phyloP scores from a whole-genome alignment of 2,329 filamentous ascomycete species.

The Hortaea sp. region DNA sequence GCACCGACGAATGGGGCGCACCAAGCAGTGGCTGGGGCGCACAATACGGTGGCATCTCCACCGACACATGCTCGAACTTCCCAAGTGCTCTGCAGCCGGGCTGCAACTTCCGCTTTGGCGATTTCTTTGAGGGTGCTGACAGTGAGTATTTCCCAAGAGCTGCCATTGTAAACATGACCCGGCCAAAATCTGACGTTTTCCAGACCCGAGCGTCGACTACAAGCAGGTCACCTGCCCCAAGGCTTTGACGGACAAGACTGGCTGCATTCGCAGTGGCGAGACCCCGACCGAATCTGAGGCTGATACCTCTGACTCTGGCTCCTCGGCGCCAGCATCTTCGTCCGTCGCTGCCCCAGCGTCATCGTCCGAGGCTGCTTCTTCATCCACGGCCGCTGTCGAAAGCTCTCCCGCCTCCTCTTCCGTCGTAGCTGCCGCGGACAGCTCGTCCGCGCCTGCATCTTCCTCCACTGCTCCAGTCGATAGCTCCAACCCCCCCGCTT shows the following conservation, averaged over 20 bases:
- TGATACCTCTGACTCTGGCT: background rate
- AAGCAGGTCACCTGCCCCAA: slow-evolving; percentile 47
- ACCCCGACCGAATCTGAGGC: slow-evolving; percentile 7
- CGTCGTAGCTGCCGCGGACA: background rate
- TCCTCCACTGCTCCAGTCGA: slow-evolving; percentile 4
- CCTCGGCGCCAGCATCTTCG: slow-evolving; percentile 4
- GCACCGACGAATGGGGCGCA: slow-evolving; percentile 25
- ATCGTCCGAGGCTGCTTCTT: slow-evolving; percentile 5
- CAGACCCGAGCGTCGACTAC: slow-evolving; percentile 36
- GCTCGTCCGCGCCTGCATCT: slow-evolving; percentile 5
- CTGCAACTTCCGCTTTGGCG: slow-evolving; percentile 51
- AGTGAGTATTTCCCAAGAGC: background rate
- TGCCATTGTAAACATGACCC: no score
- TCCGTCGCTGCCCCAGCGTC: slow-evolving; percentile 2
- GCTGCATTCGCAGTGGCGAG: slow-evolving; percentile 27
- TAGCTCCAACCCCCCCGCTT: slow-evolving; percentile 2
- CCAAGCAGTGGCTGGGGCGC: background rate
- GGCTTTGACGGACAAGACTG: slow-evolving; percentile 36
- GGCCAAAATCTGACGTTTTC: no score
- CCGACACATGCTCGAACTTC: slow-evolving; percentile 42
- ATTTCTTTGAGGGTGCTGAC: slow-evolving; percentile 47
- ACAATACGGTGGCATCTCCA: slow-evolving; percentile 48
- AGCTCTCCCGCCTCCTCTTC: background rate
- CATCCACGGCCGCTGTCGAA: slow-evolving; percentile 1
- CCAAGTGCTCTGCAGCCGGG: slow-evolving; percentile 46